Evolutionary conservation across 164 flowering plant species (phyloP), one percentile per base, ranked within the genome.

Genomic region (Cinnamomum chago): DNA sequence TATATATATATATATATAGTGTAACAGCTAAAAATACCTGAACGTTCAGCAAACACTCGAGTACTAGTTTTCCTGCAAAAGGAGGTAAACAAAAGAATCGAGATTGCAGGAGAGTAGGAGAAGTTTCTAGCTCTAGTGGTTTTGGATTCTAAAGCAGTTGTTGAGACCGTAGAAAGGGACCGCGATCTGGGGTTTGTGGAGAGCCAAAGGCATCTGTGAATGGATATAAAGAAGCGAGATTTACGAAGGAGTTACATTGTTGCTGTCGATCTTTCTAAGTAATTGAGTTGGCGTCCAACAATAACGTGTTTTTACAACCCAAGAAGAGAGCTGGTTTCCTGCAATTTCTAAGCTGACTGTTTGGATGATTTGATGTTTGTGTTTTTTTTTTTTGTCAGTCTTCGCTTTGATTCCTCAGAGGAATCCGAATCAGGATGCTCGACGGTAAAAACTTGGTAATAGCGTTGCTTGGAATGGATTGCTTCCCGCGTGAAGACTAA

Each of bases 201-300:
- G 64, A 60, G 23, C 20, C n/a, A n/a, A 23, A 60, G n/a, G 68
- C 17, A 65, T 14, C 12, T 65, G 27, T 1, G 27, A 24, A 65
- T 65, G 30, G 17, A 65, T 68, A 69, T 58, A 24, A 30, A 71
- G 73, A 30, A 67, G 25, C 77, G 84, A 77, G 72, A 76, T 23
- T 69, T 73, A 64, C 82, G 2, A 82, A 65, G 82, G 24, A 4
- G 70, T 50, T 1, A 23, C 82, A 81, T 80, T 78, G 85, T 68
- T 65, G 78, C 71, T n/a, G 81, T 65, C 82, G 47, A 47, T 78
- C 35, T 52, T 27, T 62, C 33, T 7, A 28, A 47, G 30, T 0
- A 30, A 30, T 7, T 40, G 47, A 40, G 47, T 40, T 40, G 47
- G 47, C 47, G 47, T 40, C 47, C 47, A 40, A 1, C 30, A 67